Conservation (phyloP, 2,329 filamentous ascomycete genomes). For the Epichloe gansuensis region DNA sequence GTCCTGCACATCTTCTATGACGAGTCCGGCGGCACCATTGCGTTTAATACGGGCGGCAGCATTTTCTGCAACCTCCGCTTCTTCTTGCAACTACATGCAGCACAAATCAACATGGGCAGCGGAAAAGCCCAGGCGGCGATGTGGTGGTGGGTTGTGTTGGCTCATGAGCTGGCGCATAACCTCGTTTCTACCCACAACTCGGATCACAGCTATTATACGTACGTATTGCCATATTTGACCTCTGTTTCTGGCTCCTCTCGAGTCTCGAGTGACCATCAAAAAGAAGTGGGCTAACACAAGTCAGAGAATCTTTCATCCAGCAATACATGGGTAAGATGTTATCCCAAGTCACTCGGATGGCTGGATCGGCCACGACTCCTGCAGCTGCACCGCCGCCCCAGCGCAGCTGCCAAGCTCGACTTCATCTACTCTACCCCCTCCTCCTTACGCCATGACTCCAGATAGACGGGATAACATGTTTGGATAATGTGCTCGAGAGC, state of each 20-base stretch:
- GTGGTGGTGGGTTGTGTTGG: conserved; percentile 94
- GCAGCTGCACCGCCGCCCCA: conserved; percentile 3
- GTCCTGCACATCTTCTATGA: conserved; percentile 85
- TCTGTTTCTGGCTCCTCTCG: not conserved
- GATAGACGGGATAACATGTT: conserved; percentile 8
- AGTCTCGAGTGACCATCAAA: not conserved
- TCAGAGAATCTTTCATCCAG: conserved; percentile 62
- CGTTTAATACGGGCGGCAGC: conserved; percentile 78
- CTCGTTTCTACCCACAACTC: conserved; percentile 66
- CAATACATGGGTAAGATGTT: conserved; percentile 66
- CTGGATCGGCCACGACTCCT: not conserved
- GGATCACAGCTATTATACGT: conserved; percentile 74
- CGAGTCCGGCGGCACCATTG: conserved; percentile 65
- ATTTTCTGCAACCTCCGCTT: conserved; percentile 92
- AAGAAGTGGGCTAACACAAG: conserved; percentile 1
- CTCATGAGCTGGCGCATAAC: conserved; percentile 94
- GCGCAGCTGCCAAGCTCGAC: conserved; percentile 3
- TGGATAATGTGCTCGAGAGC: not conserved
- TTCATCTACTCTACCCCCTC: conserved; percentile 11
- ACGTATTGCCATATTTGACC: conserved; percentile 17
- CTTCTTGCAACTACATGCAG: conserved; percentile 66
- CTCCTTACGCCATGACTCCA: conserved; percentile 10
- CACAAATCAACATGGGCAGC: conserved; percentile 25
- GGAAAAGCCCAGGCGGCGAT: conserved; percentile 56
- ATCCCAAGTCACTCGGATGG: conserved; percentile 32